Conservation (phyloP, 2,329 filamentous ascomycete genomes). For the Neofusicoccum kwambonambiense region DNA sequence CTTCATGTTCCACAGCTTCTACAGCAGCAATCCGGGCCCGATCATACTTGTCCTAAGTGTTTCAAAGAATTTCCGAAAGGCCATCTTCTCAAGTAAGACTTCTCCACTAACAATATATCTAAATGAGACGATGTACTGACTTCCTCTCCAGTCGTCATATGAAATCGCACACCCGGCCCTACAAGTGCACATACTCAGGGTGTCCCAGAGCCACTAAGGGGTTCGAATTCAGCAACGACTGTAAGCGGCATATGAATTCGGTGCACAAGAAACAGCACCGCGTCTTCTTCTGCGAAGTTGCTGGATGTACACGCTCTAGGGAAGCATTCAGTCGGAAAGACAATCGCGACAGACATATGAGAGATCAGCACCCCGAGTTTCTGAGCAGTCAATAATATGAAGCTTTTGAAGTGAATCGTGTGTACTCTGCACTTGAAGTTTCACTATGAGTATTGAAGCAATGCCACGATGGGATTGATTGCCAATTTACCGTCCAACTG, state of each 20-base stretch:
- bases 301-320: neutral
- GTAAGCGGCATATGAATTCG: neutral
- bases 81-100: neutral
- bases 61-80: neutral
- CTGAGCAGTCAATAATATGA: neutral
- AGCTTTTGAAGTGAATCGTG: neutral
- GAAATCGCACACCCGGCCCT: neutral
- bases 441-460: no score
- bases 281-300: neutral
- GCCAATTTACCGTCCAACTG: no score
- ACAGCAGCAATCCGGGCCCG: neutral
- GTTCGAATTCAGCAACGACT: neutral
- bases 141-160: neutral
- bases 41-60: neutral
- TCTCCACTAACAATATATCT: no score
- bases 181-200: neutral
- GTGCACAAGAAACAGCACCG: neutral
- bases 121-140: neutral
- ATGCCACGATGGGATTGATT: no score
- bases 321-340: neutral
- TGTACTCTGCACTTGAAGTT: no score
- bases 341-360: neutral
- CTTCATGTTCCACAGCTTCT: neutral
- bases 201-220: neutral
- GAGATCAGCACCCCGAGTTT: neutral